Conservation (phyloP, 331 rosid species). For the Quercus lobata region DNA sequence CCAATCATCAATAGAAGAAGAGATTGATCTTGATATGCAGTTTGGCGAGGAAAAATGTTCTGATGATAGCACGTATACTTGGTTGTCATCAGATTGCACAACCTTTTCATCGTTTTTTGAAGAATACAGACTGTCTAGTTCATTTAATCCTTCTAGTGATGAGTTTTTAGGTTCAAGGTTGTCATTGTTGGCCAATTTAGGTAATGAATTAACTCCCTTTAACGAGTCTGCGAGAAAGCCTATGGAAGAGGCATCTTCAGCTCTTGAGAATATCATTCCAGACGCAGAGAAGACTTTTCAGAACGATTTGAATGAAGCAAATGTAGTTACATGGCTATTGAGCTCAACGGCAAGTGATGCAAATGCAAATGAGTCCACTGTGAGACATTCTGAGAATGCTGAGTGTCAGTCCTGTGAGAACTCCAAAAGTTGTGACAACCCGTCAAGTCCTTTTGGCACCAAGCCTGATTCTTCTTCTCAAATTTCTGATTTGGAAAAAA, state of each 20-base stretch:
- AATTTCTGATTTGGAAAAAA: slow-evolving; percentile 9
- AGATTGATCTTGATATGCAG: slow-evolving; percentile 4
- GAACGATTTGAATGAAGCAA: neutral
- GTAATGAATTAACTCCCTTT: slow-evolving; percentile 3
- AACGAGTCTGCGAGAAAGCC: neutral
- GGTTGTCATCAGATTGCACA: slow-evolving; percentile 9
- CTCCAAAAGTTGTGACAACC: neutral
- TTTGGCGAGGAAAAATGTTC: neutral
- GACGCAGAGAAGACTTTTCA: neutral
- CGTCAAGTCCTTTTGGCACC: neutral
- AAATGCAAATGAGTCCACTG: neutral
- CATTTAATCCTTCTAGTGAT: slow-evolving; percentile 4
- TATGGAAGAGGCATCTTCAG: neutral
- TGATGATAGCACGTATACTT: neutral
- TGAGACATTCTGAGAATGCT: slow-evolving; percentile 2
- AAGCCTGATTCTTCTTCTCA: neutral
- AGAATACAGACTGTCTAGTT: neutral
- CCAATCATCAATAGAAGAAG: neutral
- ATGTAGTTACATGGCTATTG: neutral
- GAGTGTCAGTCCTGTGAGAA: neutral
- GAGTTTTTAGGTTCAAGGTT: slow-evolving; percentile 27
- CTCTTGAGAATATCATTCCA: neutral
- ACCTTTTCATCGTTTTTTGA: neutral
- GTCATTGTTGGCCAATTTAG: slow-evolving; percentile 11
- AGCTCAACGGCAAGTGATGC: neutral